These are phyloP conservation scores for Schoenoplectus triqueter DNA, from an alignment of 202 grass and related monocot genomes.

Conservation along the genomic window DNA sequence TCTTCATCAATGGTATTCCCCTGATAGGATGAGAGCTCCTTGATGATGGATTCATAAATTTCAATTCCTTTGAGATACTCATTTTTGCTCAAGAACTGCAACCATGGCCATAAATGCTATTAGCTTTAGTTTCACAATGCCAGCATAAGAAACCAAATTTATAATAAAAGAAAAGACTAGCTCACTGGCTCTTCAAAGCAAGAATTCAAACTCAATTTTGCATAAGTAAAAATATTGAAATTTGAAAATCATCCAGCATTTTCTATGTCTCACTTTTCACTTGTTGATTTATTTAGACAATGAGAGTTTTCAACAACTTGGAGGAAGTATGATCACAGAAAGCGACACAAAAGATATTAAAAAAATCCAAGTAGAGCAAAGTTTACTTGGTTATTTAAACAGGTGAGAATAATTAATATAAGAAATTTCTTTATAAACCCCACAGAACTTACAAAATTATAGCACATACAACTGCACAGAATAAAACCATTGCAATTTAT, in stretches of 20 bases:
- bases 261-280: not conserved
- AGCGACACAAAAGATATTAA: constrained; percentile 15
- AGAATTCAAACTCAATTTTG: not conserved
- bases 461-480: not conserved
- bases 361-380: not conserved
- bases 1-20: constrained; percentile 44
- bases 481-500: not conserved
- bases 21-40: constrained; percentile 53
- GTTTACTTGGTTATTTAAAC: constrained; percentile 8
- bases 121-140: not conserved
- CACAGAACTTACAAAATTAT: not conserved
- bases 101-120: not conserved
- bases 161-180: not conserved
- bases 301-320: not conserved
- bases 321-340: not conserved
- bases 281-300: constrained; percentile 18
- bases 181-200: not conserved
- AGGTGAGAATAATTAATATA: not conserved
- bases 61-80: constrained; percentile 87
- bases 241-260: not conserved
- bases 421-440: not conserved
- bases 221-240: not conserved
- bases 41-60: constrained; percentile 83
- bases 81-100: constrained; percentile 86
- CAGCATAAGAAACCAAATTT: not conserved